Base-by-base conservation (phyloP, 371 early-diverging fungal species). In the Vairimorpha apis region DNA sequence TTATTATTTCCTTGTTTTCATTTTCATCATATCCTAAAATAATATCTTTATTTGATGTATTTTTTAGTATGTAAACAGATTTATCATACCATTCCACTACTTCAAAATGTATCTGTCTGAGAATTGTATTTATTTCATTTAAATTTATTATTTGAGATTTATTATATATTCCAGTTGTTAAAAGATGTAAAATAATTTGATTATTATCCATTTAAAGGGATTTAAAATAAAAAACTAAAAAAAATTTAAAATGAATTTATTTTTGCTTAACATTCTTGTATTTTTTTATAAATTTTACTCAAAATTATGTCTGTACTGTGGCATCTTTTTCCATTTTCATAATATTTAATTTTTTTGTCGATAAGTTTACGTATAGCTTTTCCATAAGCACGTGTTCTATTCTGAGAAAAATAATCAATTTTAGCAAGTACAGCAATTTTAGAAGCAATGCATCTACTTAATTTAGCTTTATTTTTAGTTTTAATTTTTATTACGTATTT, bases 371-470 rank as follows among this genome's bases (percentile, higher is more conserved):
- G 87, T 80, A 97, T 83, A n/a, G 92, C 90, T 82, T 90, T 90
- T 76, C 99, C 99, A 79, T 93, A 95, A 81, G 87, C 88, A 81
- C 86, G 85, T 18, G 91, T 90, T 25, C 92, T 91, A 45, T 82
- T 83, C 29, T 93, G 90, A 47, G 88, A 81, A 88, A 92, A 97
- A 84, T 92, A 94, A 84, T 95, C 99, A 68, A 98, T 93, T 16
- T 47, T 47, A 18, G 49, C 3, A 12, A 47, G 18, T 18, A 47
- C 18, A 7, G 49, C 14, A 7, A 47, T 47, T 86, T 98, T 96
- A 88, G 93, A 93, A 80, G 99, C 97, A 30, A 98, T 87, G 77
- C 91, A 92, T 68, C 98, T 89, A 60, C 94, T 91, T 65, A 98
- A 91, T 68, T 93, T 88, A 64, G 95, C 98, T 89, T 95, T 96